Percentiles rank a stretch among this genome's conserved stretches.
These are phyloP conservation scores for Cucumis cinereus DNA, from an alignment of 306 rosid genomes.

Conservation along the genomic window DNA sequence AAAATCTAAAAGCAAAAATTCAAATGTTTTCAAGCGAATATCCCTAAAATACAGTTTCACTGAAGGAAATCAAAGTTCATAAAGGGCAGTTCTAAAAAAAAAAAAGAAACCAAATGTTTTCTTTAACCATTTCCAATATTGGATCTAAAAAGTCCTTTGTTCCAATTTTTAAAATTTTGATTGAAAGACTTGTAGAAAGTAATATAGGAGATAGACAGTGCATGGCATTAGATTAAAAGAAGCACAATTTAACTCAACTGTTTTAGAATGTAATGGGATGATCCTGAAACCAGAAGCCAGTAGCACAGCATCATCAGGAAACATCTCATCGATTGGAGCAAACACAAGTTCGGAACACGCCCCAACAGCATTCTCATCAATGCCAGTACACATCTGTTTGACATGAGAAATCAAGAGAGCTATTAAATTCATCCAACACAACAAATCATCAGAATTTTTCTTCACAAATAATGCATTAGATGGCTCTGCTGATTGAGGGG, in stretches of 20 bases:
- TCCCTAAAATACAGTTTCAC: too few species aligned
- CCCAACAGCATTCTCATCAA: constrained; percentile 68
- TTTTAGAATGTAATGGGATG: constrained; percentile 74
- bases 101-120: too few species aligned
- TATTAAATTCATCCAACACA: background rate
- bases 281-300: constrained; percentile 94
- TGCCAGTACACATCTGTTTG: constrained; percentile 64
- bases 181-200: too few species aligned
- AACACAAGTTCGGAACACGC: constrained; percentile 79
- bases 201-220: background rate
- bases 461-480: background rate
- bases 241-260: constrained; percentile 55
- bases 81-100: too few species aligned
- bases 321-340: constrained; percentile 87
- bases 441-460: background rate
- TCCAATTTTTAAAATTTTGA: too few species aligned
- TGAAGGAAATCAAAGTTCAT: too few species aligned
- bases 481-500: background rate
- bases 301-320: constrained; percentile 75
- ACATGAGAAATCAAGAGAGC: background rate
- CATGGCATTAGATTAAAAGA: background rate
- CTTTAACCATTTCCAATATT: too few species aligned
- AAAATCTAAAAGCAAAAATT: too few species aligned
- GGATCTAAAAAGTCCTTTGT: too few species aligned
- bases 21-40: too few species aligned